These are phyloP conservation scores for Chenopodium berlandieri DNA, from an alignment of 148 eudicot genomes.

Conservation along the genomic window DNA sequence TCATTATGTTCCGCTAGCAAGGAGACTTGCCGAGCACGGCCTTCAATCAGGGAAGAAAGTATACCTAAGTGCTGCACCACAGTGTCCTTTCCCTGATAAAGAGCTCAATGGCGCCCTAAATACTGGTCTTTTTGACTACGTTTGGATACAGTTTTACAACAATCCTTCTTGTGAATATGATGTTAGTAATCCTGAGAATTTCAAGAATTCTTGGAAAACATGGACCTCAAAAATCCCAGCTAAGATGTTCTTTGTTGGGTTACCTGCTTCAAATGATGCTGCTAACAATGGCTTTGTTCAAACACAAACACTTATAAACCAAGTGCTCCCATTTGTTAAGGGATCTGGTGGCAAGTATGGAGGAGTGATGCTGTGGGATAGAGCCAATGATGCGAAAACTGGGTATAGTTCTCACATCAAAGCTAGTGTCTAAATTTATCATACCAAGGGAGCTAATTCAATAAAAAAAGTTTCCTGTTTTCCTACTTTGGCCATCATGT, in stretches of 20 bases:
- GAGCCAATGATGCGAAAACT: conserved; percentile 6
- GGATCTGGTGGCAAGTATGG: conserved; percentile 24
- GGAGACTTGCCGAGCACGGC: conserved; percentile 2
- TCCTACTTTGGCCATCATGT: too few species aligned
- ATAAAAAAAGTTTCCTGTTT: too few species aligned
- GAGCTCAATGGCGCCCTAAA: conserved; percentile 16
- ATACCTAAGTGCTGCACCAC: conserved; percentile 35
- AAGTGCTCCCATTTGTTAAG: conserved; percentile 22
- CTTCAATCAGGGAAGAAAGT: conserved; percentile 23
- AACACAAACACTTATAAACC: neutral
- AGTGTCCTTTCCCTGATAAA: conserved; percentile 31
- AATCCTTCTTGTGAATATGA: conserved; percentile 20
- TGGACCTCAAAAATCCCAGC: conserved; percentile 27
- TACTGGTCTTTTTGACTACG: conserved; percentile 32
- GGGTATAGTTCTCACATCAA: conserved; percentile 18
- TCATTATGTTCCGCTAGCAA: conserved; percentile 23
- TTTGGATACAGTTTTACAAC: conserved; percentile 39
- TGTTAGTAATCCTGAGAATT: neutral
- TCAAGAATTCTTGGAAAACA: conserved; percentile 19
- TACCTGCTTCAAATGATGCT: conserved; percentile 22
- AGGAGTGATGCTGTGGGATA: conserved; percentile 32
- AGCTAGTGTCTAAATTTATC: conserved; percentile 3
- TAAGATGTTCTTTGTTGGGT: conserved; percentile 24
- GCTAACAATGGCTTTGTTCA: conserved; percentile 25
- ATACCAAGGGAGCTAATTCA: too few species aligned